These are phyloP conservation scores for Chernovozyma sophiae-reginae DNA, from an alignment of 1,139 yeast genomes.

Conservation along the genomic window DNA sequence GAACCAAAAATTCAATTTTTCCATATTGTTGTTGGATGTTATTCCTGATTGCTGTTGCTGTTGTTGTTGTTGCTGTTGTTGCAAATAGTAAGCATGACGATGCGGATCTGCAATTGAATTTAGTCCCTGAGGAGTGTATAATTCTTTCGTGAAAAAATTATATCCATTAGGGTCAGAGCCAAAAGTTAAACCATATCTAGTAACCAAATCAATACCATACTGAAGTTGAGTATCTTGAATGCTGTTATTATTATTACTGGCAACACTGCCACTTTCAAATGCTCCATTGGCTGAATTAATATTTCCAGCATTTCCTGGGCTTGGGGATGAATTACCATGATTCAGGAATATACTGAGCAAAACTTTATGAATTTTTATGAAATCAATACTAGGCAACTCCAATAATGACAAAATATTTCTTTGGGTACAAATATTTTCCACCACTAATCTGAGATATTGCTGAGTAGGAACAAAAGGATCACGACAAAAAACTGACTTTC, in stretches of 20 bases:
- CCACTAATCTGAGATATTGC: conserved; percentile 69
- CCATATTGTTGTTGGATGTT: conserved; percentile 34
- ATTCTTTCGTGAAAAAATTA: conserved; percentile 55
- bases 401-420: conserved; percentile 56
- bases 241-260: conserved; percentile 2
- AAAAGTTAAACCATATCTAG: conserved; percentile 65
- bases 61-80: conserved; percentile 16
- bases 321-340: conserved; percentile 23
- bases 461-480: conserved; percentile 82
- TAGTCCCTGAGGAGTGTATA: conserved; percentile 37
- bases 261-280: conserved; percentile 8
- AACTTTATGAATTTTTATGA: conserved; percentile 62
- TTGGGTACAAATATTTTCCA: conserved; percentile 73
- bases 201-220: conserved; percentile 59
- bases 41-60: conserved; percentile 5
- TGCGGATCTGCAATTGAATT: conserved; percentile 13
- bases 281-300: conserved; percentile 9
- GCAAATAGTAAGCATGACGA: conserved; percentile 31
- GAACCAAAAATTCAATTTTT: conserved; percentile 68
- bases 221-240: conserved; percentile 43
- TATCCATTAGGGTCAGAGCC: conserved; percentile 66
- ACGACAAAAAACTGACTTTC: conserved; percentile 71
- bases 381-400: conserved; percentile 61
- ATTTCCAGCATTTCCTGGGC: conserved; percentile 7
- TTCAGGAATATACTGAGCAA: conserved; percentile 47